phyloP scores from a whole-genome alignment of 2,329 filamentous ascomycete species.

The Botrytis byssoidea region DNA sequence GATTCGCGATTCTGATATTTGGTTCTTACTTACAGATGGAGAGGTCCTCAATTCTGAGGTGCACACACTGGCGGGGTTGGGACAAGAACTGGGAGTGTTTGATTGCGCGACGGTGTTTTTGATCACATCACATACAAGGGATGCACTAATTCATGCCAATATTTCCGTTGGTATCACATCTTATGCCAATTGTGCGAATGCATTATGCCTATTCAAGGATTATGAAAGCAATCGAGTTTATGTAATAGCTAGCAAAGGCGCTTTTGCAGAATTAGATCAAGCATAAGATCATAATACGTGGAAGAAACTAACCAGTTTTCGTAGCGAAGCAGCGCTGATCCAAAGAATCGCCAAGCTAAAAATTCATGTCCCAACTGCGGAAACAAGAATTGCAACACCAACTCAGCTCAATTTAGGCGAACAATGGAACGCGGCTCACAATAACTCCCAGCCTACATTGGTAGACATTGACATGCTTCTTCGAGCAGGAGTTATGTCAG shows the following conservation, averaged over 20 bases:
- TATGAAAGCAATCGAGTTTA: neutral
- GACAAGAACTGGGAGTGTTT: neutral
- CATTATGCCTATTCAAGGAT: neutral
- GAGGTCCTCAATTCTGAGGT: neutral
- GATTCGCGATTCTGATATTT: neutral
- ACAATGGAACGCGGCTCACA: neutral
- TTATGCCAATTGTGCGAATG: neutral
- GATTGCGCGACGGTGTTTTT: constrained; percentile 1
- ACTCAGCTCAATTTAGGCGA: neutral
- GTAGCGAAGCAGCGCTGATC: neutral
- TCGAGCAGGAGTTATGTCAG: neutral
- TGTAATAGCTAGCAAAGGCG: constrained; percentile 4
- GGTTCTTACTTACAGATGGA: constrained; percentile 8
- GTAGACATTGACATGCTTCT: neutral
- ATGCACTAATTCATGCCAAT: neutral
- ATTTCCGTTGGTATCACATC: constrained; percentile 1
- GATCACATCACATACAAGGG: neutral
- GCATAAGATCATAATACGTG: neutral
- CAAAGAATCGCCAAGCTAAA: neutral
- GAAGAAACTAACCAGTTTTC: neutral
- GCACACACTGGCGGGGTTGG: neutral
- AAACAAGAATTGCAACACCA: neutral
- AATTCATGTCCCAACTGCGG: neutral
- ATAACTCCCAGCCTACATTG: neutral
- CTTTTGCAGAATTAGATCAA: neutral